phyloP scores from a whole-genome alignment of 2,329 filamentous ascomycete genomes.

The Fusarium liriodendri region DNA sequence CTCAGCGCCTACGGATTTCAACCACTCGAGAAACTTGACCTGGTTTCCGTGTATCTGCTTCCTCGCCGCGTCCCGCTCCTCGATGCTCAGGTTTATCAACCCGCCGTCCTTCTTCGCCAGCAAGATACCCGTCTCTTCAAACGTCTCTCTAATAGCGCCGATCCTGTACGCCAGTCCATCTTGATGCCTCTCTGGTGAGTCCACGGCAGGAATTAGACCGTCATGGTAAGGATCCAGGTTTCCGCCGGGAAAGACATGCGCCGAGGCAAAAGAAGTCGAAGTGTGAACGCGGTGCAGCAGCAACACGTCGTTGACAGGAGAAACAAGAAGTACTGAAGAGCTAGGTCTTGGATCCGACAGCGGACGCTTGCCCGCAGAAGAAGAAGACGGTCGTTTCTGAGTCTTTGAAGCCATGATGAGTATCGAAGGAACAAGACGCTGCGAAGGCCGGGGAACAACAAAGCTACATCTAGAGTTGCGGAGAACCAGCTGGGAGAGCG shows the following conservation, averaged over 20 bases:
- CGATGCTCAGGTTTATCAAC: slow-evolving; percentile 70
- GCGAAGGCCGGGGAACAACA: not conserved
- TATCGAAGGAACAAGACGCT: not conserved
- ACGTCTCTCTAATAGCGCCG: slow-evolving; percentile 89
- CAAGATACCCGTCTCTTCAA: slow-evolving; percentile 93
- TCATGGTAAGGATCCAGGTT: slow-evolving; percentile 84
- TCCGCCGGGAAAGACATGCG: slow-evolving; percentile 95
- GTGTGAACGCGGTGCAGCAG: slow-evolving; percentile 87
- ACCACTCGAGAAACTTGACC: slow-evolving; percentile 75
- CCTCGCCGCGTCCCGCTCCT: slow-evolving; percentile 73
- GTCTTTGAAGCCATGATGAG: slow-evolving; percentile 23
- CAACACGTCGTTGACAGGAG: slow-evolving; percentile 86
- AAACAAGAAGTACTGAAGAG: slow-evolving; percentile 85
- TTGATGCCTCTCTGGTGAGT: slow-evolving; percentile 68
- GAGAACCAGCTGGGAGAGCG: slow-evolving; percentile 12
- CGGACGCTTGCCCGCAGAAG: slow-evolving; percentile 40
- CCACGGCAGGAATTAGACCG: slow-evolving; percentile 61
- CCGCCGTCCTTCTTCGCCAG: slow-evolving; percentile 69
- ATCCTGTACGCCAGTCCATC: slow-evolving; percentile 82
- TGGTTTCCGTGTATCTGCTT: slow-evolving; percentile 75
- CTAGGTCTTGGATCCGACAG: slow-evolving; percentile 68
- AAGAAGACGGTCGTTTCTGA: slow-evolving; percentile 23
- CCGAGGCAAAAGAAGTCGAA: slow-evolving; percentile 86
- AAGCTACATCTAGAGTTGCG: slow-evolving; percentile 17
- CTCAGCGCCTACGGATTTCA: slow-evolving; percentile 64